Evolutionary conservation across 345 rosid species (phyloP).

Genomic region (Viola odorata): DNA sequence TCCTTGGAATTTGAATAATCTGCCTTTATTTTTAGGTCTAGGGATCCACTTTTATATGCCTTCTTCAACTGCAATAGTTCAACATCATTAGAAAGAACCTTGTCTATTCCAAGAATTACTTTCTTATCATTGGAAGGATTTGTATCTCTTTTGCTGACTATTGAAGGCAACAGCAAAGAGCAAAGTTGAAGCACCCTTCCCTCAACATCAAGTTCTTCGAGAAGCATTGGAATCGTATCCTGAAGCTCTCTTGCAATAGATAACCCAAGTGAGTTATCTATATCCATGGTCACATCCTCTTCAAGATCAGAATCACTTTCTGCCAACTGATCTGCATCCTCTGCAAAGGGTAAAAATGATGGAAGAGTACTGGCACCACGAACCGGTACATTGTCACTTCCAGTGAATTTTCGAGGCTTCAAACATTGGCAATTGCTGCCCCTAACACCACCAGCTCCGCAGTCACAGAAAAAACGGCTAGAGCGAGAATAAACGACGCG

Average conservation of each 20-base stretch:
- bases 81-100: conserved; percentile 63
- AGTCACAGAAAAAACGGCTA: conserved; percentile 96
- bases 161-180: conserved; percentile 65
- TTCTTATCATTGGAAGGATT: conserved; percentile 62
- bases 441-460: conserved; percentile 99
- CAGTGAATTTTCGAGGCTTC: conserved; percentile 88
- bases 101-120: conserved; percentile 64
- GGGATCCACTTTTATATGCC: conserved; percentile 97
- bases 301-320: conserved; percentile 93
- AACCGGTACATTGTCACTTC: conserved; percentile 48
- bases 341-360: conserved; percentile 68
- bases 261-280: conserved; percentile 48
- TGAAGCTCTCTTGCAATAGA: conserved; percentile 69
- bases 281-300: conserved; percentile 51
- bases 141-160: conserved; percentile 69
- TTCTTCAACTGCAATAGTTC: conserved; percentile 91
- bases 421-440: conserved; percentile 95
- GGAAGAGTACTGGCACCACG: conserved; percentile 56
- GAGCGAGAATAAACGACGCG: conserved; percentile 98
- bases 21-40: conserved; percentile 92
- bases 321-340: conserved; percentile 74
- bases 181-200: conserved; percentile 64
- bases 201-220: conserved; percentile 81
- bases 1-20: conserved; percentile 94
- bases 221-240: conserved; percentile 53